A percentile compares a stretch with the other conserved stretches of the same genome.
These are phyloP conservation scores for Vigna nakashimae DNA, from an alignment of 306 rosid species.

Conservation along the genomic window DNA sequence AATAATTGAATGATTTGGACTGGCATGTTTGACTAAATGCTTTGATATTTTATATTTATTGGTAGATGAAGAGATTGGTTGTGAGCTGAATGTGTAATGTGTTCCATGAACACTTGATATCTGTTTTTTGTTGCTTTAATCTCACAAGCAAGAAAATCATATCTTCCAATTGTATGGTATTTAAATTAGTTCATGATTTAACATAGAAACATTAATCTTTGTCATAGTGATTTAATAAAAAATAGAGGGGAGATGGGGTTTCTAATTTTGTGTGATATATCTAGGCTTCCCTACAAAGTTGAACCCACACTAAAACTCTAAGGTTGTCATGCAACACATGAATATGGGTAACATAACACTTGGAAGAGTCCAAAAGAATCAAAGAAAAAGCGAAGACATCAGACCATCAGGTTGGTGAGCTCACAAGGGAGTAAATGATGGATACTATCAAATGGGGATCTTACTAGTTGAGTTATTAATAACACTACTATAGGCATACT, in stretches of 20 bases:
- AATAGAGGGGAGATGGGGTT: background rate
- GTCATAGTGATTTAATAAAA: background rate
- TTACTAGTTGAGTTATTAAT: background rate
- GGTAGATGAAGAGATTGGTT: background rate
- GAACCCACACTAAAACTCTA: background rate
- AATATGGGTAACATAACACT: background rate
- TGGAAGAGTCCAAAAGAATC: background rate
- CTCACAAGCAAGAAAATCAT: background rate
- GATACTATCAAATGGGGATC: background rate
- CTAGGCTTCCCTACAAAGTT: background rate
- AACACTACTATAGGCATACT: background rate
- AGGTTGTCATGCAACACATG: background rate
- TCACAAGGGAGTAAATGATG: background rate
- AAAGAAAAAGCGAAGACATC: background rate
- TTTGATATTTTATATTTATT: background rate
- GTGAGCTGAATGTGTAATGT: background rate
- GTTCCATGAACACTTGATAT: background rate
- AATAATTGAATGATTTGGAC: background rate
- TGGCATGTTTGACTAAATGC: background rate
- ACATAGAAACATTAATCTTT: conserved; percentile 9
- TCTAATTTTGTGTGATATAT: background rate
- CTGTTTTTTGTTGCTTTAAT: background rate
- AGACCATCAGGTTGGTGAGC: background rate
- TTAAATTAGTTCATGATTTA: background rate
- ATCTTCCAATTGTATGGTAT: background rate